Evolutionary conservation across 345 rosid species (phyloP), one percentile per base, ranked within the genome.

Genomic region (Diplotaxis tenuifolia): DNA sequence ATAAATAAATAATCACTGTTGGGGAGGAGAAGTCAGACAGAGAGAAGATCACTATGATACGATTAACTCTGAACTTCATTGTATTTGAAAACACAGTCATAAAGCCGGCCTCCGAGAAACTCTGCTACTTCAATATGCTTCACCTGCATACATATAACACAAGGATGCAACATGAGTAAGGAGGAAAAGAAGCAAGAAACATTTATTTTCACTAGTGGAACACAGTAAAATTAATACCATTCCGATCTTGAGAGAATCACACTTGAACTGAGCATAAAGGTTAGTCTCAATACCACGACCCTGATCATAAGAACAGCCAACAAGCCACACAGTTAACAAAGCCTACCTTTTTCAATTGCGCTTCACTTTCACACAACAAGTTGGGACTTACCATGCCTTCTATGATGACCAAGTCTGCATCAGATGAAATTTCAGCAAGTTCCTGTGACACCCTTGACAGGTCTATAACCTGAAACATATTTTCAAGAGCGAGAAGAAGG

Each of bases 271-370:
- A 9, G 98, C 97, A 64, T 96, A 89, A 36, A 96, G 97, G 75
- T 96, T 96, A 32, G 98, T 96, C 87, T 96, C 98, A 65, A 92
- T 92, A 54, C 96, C 99, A 54, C 97, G 98, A 60, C 99, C 99
- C 98, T 96, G 86, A 79, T 28, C 38, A 58, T 65, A 61, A 65
- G 12, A 75, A 67, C 18, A 0, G 66, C 56, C 19, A 63, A 15
- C 7, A 9, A 67, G 18, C 52, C 21, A 59, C 21, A 60, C 23
- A 61, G 25, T 25, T 32, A 64, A 54, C 67, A 60, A 75, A 52
- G 3, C 29, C 54, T 22, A n/a, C 4, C 4, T 36, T 62, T 5
- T 55, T 54, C 52, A 38, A 62, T 1, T 12, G 9, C 40, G 5
- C 36, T 68, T 59, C 18, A 42, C 63, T 29, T 53, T 10, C 54